phyloP scores from a whole-genome alignment of 305 asterid species.

The Petunia hybrid region DNA sequence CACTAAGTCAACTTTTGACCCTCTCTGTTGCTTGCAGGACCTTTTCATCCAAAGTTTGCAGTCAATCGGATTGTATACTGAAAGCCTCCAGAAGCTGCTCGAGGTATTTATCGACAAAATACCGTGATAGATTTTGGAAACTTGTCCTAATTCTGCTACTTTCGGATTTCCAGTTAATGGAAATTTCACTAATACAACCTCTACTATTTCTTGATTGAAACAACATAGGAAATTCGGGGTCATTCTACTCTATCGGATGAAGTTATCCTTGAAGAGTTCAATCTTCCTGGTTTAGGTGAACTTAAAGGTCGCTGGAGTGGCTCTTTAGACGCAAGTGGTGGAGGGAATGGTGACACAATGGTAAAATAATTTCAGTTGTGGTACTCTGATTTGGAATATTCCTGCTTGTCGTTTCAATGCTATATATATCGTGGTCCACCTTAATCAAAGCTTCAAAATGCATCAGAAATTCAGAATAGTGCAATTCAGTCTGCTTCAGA shows the following conservation, averaged over 20 bases:
- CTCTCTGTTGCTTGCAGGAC: slow-evolving; percentile 61
- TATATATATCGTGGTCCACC: slow-evolving; percentile 10
- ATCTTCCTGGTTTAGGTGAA: slow-evolving; percentile 98
- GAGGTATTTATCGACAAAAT: slow-evolving; percentile 60
- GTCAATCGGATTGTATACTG: slow-evolving; percentile 84
- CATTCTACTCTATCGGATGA: slow-evolving; percentile 77
- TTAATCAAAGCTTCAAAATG: not conserved
- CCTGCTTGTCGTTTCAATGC: slow-evolving; percentile 12
- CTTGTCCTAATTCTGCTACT: slow-evolving; percentile 23
- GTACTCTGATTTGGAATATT: slow-evolving; percentile 16
- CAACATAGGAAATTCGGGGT: slow-evolving; percentile 79
- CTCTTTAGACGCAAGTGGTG: slow-evolving; percentile 97
- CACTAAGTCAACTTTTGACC: not conserved
- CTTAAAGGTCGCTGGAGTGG: slow-evolving; percentile 98
- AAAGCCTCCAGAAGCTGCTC: slow-evolving; percentile 90
- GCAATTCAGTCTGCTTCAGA: not conserved
- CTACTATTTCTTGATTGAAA: slow-evolving; percentile 24
- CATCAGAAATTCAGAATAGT: not conserved
- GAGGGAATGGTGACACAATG: slow-evolving; percentile 99
- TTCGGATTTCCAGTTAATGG: slow-evolving; percentile 22
- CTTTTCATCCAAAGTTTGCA: slow-evolving; percentile 93
- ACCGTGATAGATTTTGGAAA: slow-evolving; percentile 20
- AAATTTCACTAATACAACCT: not conserved
- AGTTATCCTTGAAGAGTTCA: slow-evolving; percentile 84
- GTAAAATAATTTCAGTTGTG: slow-evolving; percentile 52